Evolutionary conservation across 2,329 filamentous ascomycete genomes (phyloP).

Genomic region (Ambrosiella xylebori): DNA sequence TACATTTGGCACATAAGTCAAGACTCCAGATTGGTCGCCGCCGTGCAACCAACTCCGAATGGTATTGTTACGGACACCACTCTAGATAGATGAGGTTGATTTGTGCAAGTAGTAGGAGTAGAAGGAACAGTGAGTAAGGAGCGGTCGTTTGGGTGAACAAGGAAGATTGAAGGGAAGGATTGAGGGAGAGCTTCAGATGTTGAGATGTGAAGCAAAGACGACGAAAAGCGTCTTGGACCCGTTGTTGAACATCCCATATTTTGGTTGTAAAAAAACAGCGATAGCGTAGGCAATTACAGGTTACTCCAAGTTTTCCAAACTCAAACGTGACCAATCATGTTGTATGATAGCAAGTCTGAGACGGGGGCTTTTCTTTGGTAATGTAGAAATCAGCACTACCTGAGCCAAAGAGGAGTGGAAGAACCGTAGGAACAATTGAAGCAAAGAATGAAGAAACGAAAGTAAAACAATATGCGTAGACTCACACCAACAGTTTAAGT

Average conservation of each 20-base stretch:
- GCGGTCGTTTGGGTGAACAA: conserved; percentile 13
- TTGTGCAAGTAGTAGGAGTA: conserved; percentile 5
- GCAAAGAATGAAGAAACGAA: conserved; percentile 3
- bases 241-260: conserved; percentile 64
- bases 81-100: too few species aligned
- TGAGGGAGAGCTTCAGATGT: conserved; percentile 17
- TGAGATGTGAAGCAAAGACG: conserved; percentile 24
- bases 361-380: conserved; percentile 14
- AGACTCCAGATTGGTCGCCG: background rate
- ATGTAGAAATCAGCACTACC: conserved; percentile 13
- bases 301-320: conserved; percentile 38
- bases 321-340: conserved; percentile 38
- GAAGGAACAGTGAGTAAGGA: conserved; percentile 13
- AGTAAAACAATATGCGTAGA: background rate
- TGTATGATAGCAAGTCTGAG: conserved; percentile 37
- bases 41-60: background rate
- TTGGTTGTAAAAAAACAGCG: conserved; percentile 79
- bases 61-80: background rate
- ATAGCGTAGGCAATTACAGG: conserved; percentile 46
- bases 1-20: too few species aligned
- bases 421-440: background rate
- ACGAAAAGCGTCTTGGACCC: conserved; percentile 49
- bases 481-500: background rate
- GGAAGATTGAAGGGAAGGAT: conserved; percentile 14
- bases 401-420: conserved; percentile 13